phyloP scores from a whole-genome alignment of 2,329 filamentous ascomycete species.

The Fusarium vanettenii region DNA sequence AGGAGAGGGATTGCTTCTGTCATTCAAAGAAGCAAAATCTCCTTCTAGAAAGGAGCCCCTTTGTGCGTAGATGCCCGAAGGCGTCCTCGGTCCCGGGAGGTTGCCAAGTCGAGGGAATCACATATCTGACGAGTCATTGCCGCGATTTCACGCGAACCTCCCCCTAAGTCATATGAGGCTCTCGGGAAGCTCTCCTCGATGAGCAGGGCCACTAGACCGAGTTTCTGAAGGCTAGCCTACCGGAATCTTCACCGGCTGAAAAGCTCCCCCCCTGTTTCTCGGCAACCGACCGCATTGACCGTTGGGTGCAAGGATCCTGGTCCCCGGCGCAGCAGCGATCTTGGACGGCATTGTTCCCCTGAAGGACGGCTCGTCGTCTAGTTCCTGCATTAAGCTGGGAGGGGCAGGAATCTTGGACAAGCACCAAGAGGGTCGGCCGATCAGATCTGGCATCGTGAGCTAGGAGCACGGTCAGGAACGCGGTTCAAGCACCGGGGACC shows the following conservation, averaged over 20 bases:
- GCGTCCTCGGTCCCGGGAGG: neutral
- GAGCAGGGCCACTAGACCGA: neutral
- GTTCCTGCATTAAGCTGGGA: neutral
- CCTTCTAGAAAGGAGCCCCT: neutral
- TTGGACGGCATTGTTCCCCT: neutral
- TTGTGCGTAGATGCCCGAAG: neutral
- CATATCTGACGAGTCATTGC: neutral
- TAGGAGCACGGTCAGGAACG: neutral
- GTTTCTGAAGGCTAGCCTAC: neutral
- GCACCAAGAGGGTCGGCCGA: neutral
- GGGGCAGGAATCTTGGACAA: neutral
- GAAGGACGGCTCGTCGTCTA: neutral
- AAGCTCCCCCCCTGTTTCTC: neutral
- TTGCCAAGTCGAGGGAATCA: neutral
- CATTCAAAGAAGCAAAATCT: neutral
- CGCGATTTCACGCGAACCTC: neutral
- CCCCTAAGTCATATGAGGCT: neutral
- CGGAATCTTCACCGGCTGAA: neutral
- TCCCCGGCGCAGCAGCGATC: neutral
- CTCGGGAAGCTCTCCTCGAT: neutral
- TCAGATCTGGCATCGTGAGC: neutral
- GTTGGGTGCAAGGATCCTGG: neutral
- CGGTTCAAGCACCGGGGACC: neutral
- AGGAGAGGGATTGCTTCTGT: neutral
- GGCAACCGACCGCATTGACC: neutral